Percentiles rank a stretch among this genome's conserved stretches.
Conservation (phyloP, 495 filamentous ascomycete genomes). For the Tetracladium setigerum region DNA sequence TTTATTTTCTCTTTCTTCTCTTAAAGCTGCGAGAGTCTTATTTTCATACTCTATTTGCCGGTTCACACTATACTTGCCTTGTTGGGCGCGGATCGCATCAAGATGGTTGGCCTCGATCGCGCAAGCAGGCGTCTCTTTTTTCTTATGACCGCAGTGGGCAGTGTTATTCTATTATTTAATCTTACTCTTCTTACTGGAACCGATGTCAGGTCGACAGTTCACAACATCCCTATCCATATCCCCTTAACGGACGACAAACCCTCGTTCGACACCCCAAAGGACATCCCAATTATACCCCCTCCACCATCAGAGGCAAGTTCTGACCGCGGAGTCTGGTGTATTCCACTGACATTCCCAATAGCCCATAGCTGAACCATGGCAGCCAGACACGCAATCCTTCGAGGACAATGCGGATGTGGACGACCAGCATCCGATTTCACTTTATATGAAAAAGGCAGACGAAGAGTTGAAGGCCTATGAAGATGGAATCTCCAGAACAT, state of each 20-base stretch:
- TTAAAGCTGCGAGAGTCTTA: no score
- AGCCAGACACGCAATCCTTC: conserved; percentile 13
- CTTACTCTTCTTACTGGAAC: conserved; percentile 8
- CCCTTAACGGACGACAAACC: not conserved
- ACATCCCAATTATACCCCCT: no score
- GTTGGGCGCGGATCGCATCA: not conserved
- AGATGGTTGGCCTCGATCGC: not conserved
- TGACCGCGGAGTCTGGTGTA: no score
- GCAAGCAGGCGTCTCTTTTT: conserved; percentile 13
- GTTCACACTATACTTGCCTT: no score
- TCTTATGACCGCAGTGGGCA: conserved; percentile 7
- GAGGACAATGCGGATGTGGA: conserved; percentile 12
- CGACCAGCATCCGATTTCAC: conserved; percentile 36
- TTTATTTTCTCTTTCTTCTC: no score
- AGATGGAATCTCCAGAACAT: conserved; percentile 34
- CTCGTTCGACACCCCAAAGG: no score
- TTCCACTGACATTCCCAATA: conserved; percentile 4
- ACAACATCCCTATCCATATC: conserved; percentile 16
- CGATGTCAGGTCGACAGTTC: conserved; percentile 14
- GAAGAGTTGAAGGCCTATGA: conserved; percentile 30
- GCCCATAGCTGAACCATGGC: not conserved
- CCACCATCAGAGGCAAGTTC: no score
- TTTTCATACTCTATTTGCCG: no score
- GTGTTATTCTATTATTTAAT: conserved; percentile 14
- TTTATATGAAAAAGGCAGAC: conserved; percentile 34